These are phyloP conservation scores for Hypomontagnella monticulosa DNA, from an alignment of 495 filamentous ascomycete species.

Conservation along the genomic window DNA sequence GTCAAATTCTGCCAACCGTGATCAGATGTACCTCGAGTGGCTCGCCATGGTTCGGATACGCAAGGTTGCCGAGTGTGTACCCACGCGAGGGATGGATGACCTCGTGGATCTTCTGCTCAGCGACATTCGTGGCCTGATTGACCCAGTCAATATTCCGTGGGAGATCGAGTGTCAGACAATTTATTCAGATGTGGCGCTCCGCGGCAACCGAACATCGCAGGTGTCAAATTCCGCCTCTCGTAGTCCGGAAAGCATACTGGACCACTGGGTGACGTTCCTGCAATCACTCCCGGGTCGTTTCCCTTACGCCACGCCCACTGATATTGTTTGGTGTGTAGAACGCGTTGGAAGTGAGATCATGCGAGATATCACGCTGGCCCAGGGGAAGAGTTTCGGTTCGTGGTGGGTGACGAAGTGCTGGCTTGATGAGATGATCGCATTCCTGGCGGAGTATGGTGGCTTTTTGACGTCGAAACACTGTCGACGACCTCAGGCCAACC, in stretches of 20 bases:
- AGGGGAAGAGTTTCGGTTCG: conserved; percentile 85
- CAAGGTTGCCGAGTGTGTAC: conserved; percentile 69
- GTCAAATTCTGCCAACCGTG: conserved; percentile 74
- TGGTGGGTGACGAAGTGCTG: conserved; percentile 99
- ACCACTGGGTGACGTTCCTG: conserved; percentile 87
- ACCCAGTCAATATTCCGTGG: conserved; percentile 66
- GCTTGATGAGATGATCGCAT: conserved; percentile 93
- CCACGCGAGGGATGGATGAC: conserved; percentile 70
- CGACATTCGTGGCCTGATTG: conserved; percentile 77
- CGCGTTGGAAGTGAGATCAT: conserved; percentile 74
- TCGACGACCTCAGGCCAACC: conserved; percentile 9
- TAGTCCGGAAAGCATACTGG: conserved; percentile 69
- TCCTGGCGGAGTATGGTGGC: conserved; percentile 90
- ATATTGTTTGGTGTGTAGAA: conserved; percentile 74
- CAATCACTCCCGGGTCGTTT: conserved; percentile 78
- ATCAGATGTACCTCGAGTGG: conserved; percentile 96
- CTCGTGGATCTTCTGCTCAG: conserved; percentile 74
- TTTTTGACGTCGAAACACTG: conserved; percentile 72
- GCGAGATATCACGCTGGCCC: conserved; percentile 81
- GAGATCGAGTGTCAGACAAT: conserved; percentile 64
- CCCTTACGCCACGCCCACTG: conserved; percentile 70
- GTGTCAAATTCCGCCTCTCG: conserved; percentile 35
- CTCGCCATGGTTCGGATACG: conserved; percentile 78
- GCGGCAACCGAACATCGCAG: conserved; percentile 47
- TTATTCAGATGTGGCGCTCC: conserved; percentile 61